phyloP scores from a whole-genome alignment of 179 eudicot species.

The Beta macrorhiza region DNA sequence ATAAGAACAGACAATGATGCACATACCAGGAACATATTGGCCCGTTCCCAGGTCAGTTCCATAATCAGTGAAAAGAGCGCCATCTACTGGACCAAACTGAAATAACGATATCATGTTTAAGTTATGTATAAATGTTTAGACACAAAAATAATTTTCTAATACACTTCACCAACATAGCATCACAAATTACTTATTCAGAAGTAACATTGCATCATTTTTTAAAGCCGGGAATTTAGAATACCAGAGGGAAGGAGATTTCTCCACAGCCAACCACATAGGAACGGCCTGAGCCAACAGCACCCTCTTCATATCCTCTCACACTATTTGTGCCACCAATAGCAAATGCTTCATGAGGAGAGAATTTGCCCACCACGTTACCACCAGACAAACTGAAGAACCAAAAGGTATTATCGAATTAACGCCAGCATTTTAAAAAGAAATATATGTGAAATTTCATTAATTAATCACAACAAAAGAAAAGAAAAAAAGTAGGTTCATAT shows the following conservation, averaged over 20 bases:
- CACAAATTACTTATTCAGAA: no score
- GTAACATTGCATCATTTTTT: no score
- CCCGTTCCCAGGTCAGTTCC: constrained; percentile 99
- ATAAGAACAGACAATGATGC: not conserved
- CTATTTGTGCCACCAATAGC: constrained; percentile 98
- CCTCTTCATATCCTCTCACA: constrained; percentile 98
- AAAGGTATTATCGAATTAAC: not conserved
- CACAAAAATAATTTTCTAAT: not conserved
- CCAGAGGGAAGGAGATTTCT: constrained; percentile 93
- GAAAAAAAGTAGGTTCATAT: not conserved
- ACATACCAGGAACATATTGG: constrained; percentile 76
- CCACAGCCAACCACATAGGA: constrained; percentile 91
- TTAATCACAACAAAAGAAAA: not conserved
- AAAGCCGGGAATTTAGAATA: constrained; percentile 23
- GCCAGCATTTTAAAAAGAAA: not conserved
- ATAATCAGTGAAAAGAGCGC: constrained; percentile 87
- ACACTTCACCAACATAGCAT: not conserved
- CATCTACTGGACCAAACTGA: constrained; percentile 85
- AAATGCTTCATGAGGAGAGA: constrained; percentile 98
- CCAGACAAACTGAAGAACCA: constrained; percentile 69
- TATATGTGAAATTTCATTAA: not conserved
- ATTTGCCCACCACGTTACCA: constrained; percentile 90
- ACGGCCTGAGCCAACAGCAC: constrained; percentile 92
- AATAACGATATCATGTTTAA: not conserved
- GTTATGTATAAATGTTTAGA: not conserved